Evolutionary conservation across 1,284 basidiomycete genomes (phyloP).

Genomic region (Ceratobasidium theobromae): DNA sequence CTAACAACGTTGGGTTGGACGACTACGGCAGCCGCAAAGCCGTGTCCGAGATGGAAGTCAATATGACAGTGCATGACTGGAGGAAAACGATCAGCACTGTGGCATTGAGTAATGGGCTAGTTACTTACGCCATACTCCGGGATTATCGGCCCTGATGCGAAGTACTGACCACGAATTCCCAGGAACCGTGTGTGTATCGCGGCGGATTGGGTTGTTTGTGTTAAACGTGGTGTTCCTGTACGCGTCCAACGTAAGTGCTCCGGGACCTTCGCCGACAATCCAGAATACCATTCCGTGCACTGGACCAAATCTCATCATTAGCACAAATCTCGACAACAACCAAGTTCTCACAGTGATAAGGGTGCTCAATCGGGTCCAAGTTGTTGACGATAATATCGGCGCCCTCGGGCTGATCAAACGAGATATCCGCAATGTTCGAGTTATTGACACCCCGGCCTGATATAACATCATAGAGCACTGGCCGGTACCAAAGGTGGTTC

Average conservation of each 20-base stretch:
- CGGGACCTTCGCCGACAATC: constrained; percentile 43
- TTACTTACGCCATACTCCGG: constrained; percentile 24
- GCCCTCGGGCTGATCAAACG: constrained; percentile 33
- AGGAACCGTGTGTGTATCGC: constrained; percentile 44
- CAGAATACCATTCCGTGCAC: constrained; percentile 40
- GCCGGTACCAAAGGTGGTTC: constrained; percentile 41
- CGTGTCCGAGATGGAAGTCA: constrained; percentile 10
- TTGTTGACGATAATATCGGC: constrained; percentile 42
- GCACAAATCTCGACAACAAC: neutral
- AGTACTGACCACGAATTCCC: constrained; percentile 39
- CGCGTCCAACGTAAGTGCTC: constrained; percentile 37
- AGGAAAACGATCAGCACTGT: neutral
- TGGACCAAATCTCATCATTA: neutral
- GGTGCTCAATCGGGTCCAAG: constrained; percentile 43
- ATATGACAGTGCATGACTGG: constrained; percentile 24
- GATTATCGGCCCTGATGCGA: constrained; percentile 25
- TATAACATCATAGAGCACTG: constrained; percentile 39
- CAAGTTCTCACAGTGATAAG: constrained; percentile 39
- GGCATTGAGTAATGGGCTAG: neutral
- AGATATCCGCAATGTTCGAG: constrained; percentile 37
- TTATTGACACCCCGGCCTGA: constrained; percentile 36
- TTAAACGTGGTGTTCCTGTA: constrained; percentile 37
- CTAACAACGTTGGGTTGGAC: neutral
- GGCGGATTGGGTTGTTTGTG: constrained; percentile 43
- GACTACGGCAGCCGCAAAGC: constrained; percentile 11